Evolutionary conservation across 108 stramenopile genomes (phyloP), one percentile per base, ranked within the genome.

Genomic region (Bacterosira constricta): DNA sequence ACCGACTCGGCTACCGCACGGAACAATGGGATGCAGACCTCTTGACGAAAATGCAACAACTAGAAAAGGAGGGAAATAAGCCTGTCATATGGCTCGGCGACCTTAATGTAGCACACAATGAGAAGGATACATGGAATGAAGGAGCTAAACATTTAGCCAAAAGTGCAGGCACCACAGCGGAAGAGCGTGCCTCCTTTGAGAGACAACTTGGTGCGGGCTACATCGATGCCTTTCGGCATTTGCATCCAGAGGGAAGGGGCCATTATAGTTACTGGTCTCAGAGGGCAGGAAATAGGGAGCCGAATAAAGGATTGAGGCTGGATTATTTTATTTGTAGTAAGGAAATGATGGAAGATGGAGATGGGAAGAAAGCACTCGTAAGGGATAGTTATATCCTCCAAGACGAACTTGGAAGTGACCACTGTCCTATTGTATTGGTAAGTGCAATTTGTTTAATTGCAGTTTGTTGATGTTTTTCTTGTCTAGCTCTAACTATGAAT

Each of bases 11-110:
- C 21, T 98, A 98, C 69, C 91, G 99, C n/a, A 96, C 96, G 0
- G 68, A 88, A 47, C 73, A 94, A 59, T 99, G 98, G 98, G 98
- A 99, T 71, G 80, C 75, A 18, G 88, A 93, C 54, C 85, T 99
- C 64, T 37, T 95, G 1, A 44, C 72, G 31, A 88, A 84, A 66
- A 86, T 91, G 86, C 72, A 83, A 69, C 57, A 65, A 25, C 77
- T 80, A 27, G 84, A 90, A 63, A 85, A 77, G 30, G 84, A 88
- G 15, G 65, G 83, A 13, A 69, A 75, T 9, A 75, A 85, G n/a
- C 94, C 96, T 0, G 85, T 94, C 4, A 84, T 97, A 36, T 96
- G 94, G 93, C 62, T 93, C 7, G 96, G 96, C 4, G 96, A 97
- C 87, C 75, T 97, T 41, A 97, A 97, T 68, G 94, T 97, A 29